Evolutionary conservation across 345 rosid species (phyloP).

Genomic region (Populus pruinosa): DNA sequence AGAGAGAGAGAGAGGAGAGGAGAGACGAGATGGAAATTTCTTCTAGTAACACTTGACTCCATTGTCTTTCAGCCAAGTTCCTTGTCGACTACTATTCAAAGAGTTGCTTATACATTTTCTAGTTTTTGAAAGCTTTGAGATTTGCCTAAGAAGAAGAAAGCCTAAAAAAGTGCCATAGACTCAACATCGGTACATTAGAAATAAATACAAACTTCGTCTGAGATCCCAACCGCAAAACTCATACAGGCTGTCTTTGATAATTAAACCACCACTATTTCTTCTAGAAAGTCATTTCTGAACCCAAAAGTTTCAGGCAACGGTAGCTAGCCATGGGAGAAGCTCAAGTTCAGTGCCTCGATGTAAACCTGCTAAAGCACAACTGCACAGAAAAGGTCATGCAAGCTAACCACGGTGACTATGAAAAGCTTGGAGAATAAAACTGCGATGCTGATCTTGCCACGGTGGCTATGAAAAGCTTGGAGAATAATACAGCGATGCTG

Average conservation of each 20-base stretch:
- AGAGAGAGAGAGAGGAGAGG: background rate
- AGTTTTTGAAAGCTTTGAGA: conserved; percentile 13
- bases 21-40: background rate
- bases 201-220: conserved; percentile 24
- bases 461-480: conserved; percentile 38
- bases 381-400: conserved; percentile 9
- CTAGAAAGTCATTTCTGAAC: conserved; percentile 13
- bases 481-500: conserved; percentile 35
- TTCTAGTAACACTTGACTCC: conserved; percentile 18
- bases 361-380: conserved; percentile 1
- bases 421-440: conserved; percentile 42
- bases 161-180: conserved; percentile 28
- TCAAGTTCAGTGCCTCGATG: conserved; percentile 7
- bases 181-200: conserved; percentile 20
- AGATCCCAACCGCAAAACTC: conserved; percentile 15
- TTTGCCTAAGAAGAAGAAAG: conserved; percentile 18
- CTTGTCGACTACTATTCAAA: conserved; percentile 31
- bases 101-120: conserved; percentile 32
- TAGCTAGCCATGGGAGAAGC: conserved; percentile 4
- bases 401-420: conserved; percentile 19
- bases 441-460: conserved; percentile 24
- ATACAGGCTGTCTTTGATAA: conserved; percentile 11
- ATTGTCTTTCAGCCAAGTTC: conserved; percentile 29
- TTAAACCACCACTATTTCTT: conserved; percentile 19
- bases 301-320: conserved; percentile 4